Evolutionary conservation across 495 filamentous ascomycete species (phyloP), one percentile per base, ranked within the genome.

Genomic region (Aspergillus conjunctus): DNA sequence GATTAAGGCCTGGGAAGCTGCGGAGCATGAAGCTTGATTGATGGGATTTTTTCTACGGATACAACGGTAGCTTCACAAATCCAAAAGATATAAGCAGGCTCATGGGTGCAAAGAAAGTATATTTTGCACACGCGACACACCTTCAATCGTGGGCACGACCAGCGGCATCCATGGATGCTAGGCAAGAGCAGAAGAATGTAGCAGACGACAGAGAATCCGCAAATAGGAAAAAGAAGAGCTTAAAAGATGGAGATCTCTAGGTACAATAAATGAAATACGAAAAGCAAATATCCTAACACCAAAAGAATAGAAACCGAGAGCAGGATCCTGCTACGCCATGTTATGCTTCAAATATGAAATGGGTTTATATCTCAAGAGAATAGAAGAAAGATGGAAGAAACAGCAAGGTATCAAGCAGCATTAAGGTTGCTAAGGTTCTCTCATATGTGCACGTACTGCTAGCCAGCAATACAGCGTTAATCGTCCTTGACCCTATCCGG

Each of bases 401-500:
- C 54, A 34, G 17, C 20, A 67, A 60, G 60, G 59, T 64, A 62
- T 62, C 39, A 56, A 64, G 33, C 52, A 56, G 41, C 22, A 51
- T 49, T 60, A 59, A 65, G 52, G 63, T 60, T 46, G 63, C 39
- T 45, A 59, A 59, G 21, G 44, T 48, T 63, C 48, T 58, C 51
- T 20, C 33, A 9, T 46, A 46, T 32, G 26, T 46, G 33, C 15
- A 39, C 14, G 5, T 21, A 20, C 12, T 34, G 8, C 21, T 15
- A 20, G 14, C 14, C 7, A 15, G 49, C 21, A 51, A 31, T 51
- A 51, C 30, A 26, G 30, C 53, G 46, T 69, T 48, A 77, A 59
- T 73, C 73, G 37, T 73, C 72, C 58, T 76, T 77, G 15, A 37
- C 41, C 48, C 74, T 67, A 7, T 72, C 52, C 21, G 54, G 68